Conservation (phyloP, 345 rosid genomes). For the Lepidium didymum region DNA sequence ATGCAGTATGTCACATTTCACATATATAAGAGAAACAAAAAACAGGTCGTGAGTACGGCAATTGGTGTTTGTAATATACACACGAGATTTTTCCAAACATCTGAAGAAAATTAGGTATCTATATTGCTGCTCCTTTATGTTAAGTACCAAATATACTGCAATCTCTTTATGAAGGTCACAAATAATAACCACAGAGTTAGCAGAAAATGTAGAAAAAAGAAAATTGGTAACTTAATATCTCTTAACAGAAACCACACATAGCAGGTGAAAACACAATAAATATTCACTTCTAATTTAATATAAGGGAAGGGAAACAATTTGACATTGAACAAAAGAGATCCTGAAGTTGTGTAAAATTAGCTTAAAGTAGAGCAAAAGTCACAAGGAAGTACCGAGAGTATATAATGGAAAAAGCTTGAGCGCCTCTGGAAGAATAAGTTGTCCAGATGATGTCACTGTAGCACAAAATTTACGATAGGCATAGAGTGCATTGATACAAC, state of each 20-base stretch:
- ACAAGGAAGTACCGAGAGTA: conserved; percentile 62
- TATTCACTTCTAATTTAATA: background rate
- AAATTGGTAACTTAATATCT: background rate
- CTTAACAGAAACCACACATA: background rate
- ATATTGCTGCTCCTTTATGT: background rate
- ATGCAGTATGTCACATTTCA: background rate
- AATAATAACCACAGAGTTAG: background rate
- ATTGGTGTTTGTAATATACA: background rate
- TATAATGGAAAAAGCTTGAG: conserved; percentile 92
- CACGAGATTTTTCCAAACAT: background rate
- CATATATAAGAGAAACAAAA: background rate
- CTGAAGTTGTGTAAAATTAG: background rate
- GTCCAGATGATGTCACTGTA: conserved; percentile 90
- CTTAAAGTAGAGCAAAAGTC: background rate
- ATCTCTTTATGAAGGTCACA: background rate
- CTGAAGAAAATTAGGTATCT: background rate
- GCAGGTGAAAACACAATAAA: background rate
- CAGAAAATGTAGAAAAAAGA: background rate
- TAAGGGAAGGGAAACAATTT: background rate
- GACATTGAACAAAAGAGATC: background rate
- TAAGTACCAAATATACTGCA: background rate
- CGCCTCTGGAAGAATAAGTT: conserved; percentile 96
- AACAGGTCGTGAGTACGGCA: background rate
- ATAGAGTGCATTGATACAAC: conserved; percentile 65
- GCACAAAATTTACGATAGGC: conserved; percentile 97